Evolutionary conservation across 176 grass and related monocot species (phyloP).

Genomic region (Areca catechu): DNA sequence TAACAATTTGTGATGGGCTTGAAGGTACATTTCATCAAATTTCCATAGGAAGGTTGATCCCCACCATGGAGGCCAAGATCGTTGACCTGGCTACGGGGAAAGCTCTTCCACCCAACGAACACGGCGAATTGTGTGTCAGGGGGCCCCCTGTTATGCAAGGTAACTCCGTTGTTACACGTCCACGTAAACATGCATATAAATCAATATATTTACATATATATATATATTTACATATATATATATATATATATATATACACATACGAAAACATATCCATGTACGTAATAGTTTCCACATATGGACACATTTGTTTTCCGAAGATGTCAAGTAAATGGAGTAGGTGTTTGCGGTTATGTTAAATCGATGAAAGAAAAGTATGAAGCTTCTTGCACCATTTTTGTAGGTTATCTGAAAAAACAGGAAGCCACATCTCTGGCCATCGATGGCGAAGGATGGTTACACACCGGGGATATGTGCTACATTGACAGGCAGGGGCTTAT

Average conservation of each 20-base stretch:
- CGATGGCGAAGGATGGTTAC: slow-evolving; percentile 29
- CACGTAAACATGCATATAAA: too few species aligned
- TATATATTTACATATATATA: too few species aligned
- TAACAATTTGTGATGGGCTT: slow-evolving; percentile 28
- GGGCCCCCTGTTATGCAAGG: slow-evolving; percentile 34
- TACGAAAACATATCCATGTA: too few species aligned
- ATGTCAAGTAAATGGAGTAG: too few species aligned
- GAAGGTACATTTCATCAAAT: slow-evolving; percentile 4
- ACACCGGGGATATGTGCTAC: slow-evolving; percentile 45
- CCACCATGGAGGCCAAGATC: slow-evolving; percentile 29
- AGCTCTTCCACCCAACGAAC: slow-evolving; percentile 15
- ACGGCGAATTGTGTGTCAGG: slow-evolving; percentile 39
- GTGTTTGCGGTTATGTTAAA: too few species aligned
- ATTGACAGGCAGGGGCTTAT: slow-evolving; percentile 26
- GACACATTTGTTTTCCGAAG: too few species aligned
- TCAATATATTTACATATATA: too few species aligned
- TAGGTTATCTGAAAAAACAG: slow-evolving; percentile 37
- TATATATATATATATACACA: too few species aligned
- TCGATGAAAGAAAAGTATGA: too few species aligned
- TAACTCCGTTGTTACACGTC: background rate
- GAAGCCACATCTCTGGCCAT: slow-evolving; percentile 31
- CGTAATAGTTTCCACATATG: too few species aligned
- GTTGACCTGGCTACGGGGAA: slow-evolving; percentile 25
- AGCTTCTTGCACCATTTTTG: too few species aligned
- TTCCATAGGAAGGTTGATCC: slow-evolving; percentile 36